Base-by-base conservation (phyloP, 768 basidiomycete genomes). In the Tylopilus rubrobrunneus region DNA sequence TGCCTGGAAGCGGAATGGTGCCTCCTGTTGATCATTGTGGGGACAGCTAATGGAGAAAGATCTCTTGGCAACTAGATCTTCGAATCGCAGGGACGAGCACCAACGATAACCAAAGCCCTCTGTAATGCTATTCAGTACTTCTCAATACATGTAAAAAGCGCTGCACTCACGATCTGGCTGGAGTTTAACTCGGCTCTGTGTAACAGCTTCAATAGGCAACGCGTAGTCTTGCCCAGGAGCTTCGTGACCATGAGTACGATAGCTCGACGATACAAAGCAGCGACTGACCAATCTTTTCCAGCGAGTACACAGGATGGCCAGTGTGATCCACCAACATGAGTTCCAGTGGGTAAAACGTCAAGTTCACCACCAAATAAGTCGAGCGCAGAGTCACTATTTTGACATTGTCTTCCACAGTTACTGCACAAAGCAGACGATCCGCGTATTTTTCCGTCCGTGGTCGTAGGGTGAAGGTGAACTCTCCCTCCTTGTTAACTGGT, bases 21-120 rank as follows among this genome's bases (percentile, higher is more conserved):
- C 88, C 65, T 98, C 95, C 42, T 76, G 77, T 1, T 84, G 74
- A 60, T 93, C 85, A 29, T 81, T 77, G 63, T 95, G 92, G 43
- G 88, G 84, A 69, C 97, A 99, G 42, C 82, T 85, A 51, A 98
- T 79, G 2, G 90, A 87, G 42, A 95, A 84, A 41, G 74, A 82
- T 64, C 75, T 83, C 57, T 76, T 81, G 3, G 79, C 71, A 23
- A 94, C 73, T 2, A 99, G 74, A 59, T 97, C 94, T 61, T 97
- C 92, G 82, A 93, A 95, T 48, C 89, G 84, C 39, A 95, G 81
- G 4, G 93, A 82, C 42, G 81, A 72, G 44, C 89, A 94, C 95
- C 95, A 98, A 63, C 84, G 87, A 72, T 97, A 98, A 19, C 94
- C 94, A 64, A 98, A 98, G 15, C 97, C 97, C 70, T 92, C 95